A percentile compares a stretch with the other conserved stretches of the same genome.
phyloP scores from a whole-genome alignment of 2,329 filamentous ascomycete genomes.

The Paraphoma sp. region DNA sequence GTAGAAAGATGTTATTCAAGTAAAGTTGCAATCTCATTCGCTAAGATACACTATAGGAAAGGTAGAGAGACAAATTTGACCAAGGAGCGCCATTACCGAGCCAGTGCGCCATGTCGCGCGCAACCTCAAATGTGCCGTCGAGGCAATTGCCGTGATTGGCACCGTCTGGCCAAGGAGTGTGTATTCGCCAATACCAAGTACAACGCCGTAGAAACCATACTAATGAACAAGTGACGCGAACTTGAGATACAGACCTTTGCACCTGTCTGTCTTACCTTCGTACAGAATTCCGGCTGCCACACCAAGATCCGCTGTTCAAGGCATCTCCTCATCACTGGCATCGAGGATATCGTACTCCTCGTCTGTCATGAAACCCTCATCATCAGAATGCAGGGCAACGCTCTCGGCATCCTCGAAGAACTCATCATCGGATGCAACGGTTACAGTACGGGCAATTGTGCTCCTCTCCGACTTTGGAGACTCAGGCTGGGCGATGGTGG shows the following conservation, averaged over 20 bases:
- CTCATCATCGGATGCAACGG: constrained; percentile 57
- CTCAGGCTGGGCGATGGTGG: constrained; percentile 35
- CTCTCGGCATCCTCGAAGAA: constrained; percentile 66
- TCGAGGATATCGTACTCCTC: constrained; percentile 98
- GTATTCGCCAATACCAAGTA: not conserved
- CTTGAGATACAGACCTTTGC: too few relatives aligned
- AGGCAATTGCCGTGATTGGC: not conserved
- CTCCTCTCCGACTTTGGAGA: constrained; percentile 34
- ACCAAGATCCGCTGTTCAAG: constrained; percentile 3
- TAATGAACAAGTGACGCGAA: not conserved
- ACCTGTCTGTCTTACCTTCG: not conserved
- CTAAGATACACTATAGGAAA: not conserved
- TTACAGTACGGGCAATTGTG: constrained; percentile 37
- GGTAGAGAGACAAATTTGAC: not conserved
- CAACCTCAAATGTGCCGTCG: constrained; percentile 2
- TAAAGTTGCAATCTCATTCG: constrained; percentile 3
- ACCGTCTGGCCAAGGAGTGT: not conserved
- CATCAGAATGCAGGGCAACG: constrained; percentile 61
- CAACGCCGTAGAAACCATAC: constrained; percentile 1
- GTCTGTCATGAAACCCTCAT: constrained; percentile 88
- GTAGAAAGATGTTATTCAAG: not conserved
- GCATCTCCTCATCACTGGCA: constrained; percentile 83
- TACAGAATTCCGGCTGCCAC: not conserved
- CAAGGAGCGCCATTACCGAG: not conserved
- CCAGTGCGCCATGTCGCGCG: constrained; percentile 2